Conservation (phyloP, 164 flowering plant genomes). For the Aristolochia californica region DNA sequence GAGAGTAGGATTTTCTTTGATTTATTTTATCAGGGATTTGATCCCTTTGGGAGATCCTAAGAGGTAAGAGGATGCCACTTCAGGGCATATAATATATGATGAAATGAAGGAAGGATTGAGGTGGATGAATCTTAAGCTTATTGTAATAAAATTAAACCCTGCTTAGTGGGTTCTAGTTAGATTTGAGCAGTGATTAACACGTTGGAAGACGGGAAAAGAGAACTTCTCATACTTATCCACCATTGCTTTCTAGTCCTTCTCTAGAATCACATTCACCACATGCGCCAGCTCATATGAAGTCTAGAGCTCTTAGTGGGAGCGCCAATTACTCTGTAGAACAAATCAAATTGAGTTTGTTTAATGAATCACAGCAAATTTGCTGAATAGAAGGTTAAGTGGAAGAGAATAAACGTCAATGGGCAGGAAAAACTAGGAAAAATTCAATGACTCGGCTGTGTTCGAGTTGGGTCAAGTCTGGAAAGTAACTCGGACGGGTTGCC, state of each 20-base stretch:
- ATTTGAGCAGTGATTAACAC: too few relatives aligned
- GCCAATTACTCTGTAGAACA: neutral
- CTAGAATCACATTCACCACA: neutral
- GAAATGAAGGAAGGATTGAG: neutral
- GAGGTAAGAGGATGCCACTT: neutral
- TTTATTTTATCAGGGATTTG: neutral
- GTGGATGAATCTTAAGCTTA: too few relatives aligned
- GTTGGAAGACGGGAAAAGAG: too few relatives aligned
- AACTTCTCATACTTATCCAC: too few relatives aligned
- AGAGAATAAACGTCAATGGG: too few relatives aligned
- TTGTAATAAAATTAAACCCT: neutral
- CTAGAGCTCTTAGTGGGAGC: neutral
- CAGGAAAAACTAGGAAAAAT: too few relatives aligned
- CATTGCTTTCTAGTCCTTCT: too few relatives aligned
- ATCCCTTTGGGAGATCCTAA: conserved; percentile 10
- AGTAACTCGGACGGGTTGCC: too few relatives aligned
- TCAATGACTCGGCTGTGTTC: too few relatives aligned
- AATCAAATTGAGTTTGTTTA: neutral
- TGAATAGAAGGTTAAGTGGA: too few relatives aligned
- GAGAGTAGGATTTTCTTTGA: neutral
- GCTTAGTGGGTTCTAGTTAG: neutral
- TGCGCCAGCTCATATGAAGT: neutral
- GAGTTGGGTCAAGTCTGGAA: too few relatives aligned
- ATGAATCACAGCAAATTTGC: neutral
- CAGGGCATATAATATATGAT: neutral